Conservation (phyloP, 2,329 filamentous ascomycete genomes). For the Paracamarosporium sp. region DNA sequence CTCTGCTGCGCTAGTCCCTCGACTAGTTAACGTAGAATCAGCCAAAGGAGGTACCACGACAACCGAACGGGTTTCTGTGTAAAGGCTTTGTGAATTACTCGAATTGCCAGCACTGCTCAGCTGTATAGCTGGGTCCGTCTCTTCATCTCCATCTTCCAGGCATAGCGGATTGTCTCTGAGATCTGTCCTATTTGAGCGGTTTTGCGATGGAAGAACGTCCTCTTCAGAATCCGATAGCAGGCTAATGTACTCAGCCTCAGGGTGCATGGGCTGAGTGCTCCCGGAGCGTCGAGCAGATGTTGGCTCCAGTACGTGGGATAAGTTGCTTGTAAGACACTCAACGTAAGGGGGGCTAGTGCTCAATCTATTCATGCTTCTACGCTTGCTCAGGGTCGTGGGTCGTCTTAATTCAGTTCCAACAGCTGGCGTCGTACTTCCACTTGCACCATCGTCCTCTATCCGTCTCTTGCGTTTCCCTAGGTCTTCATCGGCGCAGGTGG, state of each 20-base stretch:
- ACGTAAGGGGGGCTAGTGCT: background rate
- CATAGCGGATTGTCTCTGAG: background rate
- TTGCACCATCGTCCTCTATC: background rate
- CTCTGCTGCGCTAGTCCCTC: background rate
- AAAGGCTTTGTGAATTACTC: background rate
- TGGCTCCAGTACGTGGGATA: background rate
- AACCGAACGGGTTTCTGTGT: background rate
- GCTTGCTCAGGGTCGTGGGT: background rate
- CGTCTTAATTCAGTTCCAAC: background rate
- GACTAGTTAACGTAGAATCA: background rate
- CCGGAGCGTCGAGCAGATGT: background rate
- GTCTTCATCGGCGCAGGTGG: conserved; percentile 16
- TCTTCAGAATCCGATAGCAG: conserved; percentile 20
- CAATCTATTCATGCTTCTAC: background rate
- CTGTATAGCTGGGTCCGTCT: conserved; percentile 8
- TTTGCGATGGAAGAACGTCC: background rate
- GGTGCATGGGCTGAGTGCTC: background rate
- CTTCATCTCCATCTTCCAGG: background rate
- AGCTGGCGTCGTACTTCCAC: background rate
- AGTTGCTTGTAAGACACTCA: background rate
- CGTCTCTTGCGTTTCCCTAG: conserved; percentile 19
- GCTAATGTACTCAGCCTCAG: conserved; percentile 2
- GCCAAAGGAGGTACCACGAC: background rate
- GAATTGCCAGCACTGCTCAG: background rate
- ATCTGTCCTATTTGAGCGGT: background rate